phyloP scores from a whole-genome alignment of 1,284 basidiomycete genomes.

The Omphalotus olearius region DNA sequence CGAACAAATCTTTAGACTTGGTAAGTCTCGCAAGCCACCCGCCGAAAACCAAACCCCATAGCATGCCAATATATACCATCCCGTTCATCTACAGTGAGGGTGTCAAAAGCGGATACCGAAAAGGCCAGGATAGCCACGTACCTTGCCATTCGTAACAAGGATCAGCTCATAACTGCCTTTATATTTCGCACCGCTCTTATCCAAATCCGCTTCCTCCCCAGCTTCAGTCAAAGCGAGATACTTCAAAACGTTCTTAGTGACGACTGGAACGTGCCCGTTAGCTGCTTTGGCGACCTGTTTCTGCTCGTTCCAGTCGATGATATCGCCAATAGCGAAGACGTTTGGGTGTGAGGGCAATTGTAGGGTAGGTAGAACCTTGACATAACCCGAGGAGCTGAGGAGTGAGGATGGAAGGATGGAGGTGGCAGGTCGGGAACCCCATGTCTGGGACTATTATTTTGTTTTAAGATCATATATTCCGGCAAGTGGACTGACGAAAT shows the following conservation, averaged over 20 bases:
- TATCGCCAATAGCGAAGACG: constrained; percentile 59
- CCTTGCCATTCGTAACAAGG: constrained; percentile 55
- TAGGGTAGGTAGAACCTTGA: constrained; percentile 49
- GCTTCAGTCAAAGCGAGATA: constrained; percentile 25
- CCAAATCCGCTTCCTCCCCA: neutral
- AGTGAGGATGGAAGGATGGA: constrained; percentile 40
- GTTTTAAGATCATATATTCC: constrained; percentile 18
- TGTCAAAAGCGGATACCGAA: constrained; percentile 1
- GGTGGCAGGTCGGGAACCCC: constrained; percentile 49
- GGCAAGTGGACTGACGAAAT: neutral
- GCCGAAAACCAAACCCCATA: constrained; percentile 45
- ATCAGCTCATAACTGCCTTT: constrained; percentile 50
- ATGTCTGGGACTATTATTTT: constrained; percentile 34
- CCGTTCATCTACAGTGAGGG: constrained; percentile 39
- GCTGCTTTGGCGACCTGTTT: constrained; percentile 50
- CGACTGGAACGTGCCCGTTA: constrained; percentile 36
- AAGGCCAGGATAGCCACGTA: constrained; percentile 23
- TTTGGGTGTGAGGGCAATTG: constrained; percentile 42
- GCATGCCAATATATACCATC: constrained; percentile 36
- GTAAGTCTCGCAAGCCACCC: constrained; percentile 29
- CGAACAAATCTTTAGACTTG: constrained; percentile 25
- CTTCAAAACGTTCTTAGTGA: constrained; percentile 44
- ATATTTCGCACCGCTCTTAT: constrained; percentile 36
- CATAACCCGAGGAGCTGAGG: constrained; percentile 36
- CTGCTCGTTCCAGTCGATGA: constrained; percentile 54